Percentiles rank a stretch among this genome's conserved stretches.
phyloP scores from a whole-genome alignment of 83 land plant genomes.

The Isoetes engelmannii region DNA sequence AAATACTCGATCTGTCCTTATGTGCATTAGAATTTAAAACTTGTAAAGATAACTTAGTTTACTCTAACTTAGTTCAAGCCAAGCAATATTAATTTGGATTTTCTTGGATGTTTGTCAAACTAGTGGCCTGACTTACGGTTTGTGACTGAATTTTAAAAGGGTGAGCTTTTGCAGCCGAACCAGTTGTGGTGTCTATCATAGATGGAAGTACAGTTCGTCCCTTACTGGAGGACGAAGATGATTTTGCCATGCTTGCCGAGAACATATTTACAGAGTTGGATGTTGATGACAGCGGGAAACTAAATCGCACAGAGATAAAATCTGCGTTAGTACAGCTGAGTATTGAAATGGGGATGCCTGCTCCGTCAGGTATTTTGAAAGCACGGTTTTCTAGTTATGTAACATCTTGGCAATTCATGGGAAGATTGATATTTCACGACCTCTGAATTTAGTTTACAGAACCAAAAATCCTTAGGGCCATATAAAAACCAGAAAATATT shows the following conservation, averaged over 20 bases:
- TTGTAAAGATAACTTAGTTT: neutral
- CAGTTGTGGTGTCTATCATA: slow-evolving; percentile 52
- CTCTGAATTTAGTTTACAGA: too few relatives aligned
- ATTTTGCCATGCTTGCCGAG: slow-evolving; percentile 84
- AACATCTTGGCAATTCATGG: too few relatives aligned
- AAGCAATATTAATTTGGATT: neutral
- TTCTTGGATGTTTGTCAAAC: neutral
- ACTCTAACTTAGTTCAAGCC: neutral
- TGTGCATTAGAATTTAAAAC: neutral
- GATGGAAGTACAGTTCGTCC: slow-evolving; percentile 50
- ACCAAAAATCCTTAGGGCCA: too few relatives aligned
- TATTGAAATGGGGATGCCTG: slow-evolving; percentile 66
- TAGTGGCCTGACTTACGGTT: neutral
- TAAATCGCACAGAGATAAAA: slow-evolving; percentile 43
- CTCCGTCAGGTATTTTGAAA: slow-evolving; percentile 47
- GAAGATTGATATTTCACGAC: too few relatives aligned
- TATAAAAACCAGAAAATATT: too few relatives aligned
- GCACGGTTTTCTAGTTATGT: too few relatives aligned
- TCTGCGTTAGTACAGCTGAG: slow-evolving; percentile 60
- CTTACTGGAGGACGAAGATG: slow-evolving; percentile 73
- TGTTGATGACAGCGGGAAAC: slow-evolving; percentile 60
- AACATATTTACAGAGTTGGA: slow-evolving; percentile 67
- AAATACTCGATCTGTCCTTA: neutral
- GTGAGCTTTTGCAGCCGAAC: slow-evolving; percentile 43
- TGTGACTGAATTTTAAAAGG: neutral